Percentiles rank a stretch among this genome's conserved stretches.
These are phyloP conservation scores for Aquilaria malaccensis DNA, from an alignment of 345 rosid species.

Conservation along the genomic window DNA sequence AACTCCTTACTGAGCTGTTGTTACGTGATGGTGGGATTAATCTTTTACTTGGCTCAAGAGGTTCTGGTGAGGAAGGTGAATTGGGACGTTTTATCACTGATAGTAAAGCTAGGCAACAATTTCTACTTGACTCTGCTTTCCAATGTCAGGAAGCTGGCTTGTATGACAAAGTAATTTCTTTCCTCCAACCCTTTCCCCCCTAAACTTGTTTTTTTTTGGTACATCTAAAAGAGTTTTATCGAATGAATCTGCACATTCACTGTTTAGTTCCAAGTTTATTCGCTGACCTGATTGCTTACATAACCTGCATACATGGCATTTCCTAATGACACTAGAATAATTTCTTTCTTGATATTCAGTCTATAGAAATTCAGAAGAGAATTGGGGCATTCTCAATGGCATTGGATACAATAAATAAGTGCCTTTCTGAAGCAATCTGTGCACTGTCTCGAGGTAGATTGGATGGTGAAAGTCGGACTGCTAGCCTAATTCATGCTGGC, in stretches of 20 bases:
- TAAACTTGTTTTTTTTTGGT: neutral
- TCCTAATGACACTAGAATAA: too few relatives aligned
- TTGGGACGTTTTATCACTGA: slow-evolving; percentile 66
- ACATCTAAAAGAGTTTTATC: neutral
- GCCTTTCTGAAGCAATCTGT: slow-evolving; percentile 87
- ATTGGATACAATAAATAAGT: slow-evolving; percentile 77
- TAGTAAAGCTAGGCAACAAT: slow-evolving; percentile 58
- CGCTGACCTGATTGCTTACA: neutral
- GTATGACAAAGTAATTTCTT: slow-evolving; percentile 69
- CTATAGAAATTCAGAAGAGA: slow-evolving; percentile 87
- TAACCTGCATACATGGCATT: too few relatives aligned
- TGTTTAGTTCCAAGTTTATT: neutral
- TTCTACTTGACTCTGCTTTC: slow-evolving; percentile 81
- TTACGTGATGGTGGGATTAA: slow-evolving; percentile 81
- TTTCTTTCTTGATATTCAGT: slow-evolving; percentile 31
- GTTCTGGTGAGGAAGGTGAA: slow-evolving; percentile 93
- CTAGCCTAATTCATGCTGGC: slow-evolving; percentile 85
- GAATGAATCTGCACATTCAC: neutral
- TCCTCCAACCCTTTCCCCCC: slow-evolving; percentile 9
- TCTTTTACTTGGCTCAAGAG: slow-evolving; percentile 78
- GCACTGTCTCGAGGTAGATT: slow-evolving; percentile 75
- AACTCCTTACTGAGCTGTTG: slow-evolving; percentile 81
- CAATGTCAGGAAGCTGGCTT: slow-evolving; percentile 87
- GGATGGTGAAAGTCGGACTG: slow-evolving; percentile 86
- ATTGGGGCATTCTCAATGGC: slow-evolving; percentile 94